A percentile compares a stretch with the other conserved stretches of the same genome.
phyloP scores from a whole-genome alignment of 2,329 filamentous ascomycete species.

The Penicillium sp. region DNA sequence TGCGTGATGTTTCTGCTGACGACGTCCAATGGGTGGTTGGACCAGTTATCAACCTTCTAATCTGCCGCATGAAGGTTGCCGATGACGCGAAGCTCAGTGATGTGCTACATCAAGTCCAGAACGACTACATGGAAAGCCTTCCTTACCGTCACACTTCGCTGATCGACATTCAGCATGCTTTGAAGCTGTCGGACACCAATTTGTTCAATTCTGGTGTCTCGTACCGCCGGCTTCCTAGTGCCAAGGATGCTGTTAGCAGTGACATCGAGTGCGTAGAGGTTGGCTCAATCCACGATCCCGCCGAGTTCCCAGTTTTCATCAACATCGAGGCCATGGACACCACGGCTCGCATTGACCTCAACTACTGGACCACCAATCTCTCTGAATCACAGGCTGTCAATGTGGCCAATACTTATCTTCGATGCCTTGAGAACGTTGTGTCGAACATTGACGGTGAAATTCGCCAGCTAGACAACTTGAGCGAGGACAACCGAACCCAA shows the following conservation, averaged over 20 bases:
- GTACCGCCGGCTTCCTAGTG: constrained; percentile 42
- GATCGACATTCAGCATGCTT: constrained; percentile 48
- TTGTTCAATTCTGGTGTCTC: constrained; percentile 52
- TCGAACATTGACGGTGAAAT: constrained; percentile 34
- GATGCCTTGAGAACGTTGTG: constrained; percentile 39
- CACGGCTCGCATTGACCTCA: constrained; percentile 37
- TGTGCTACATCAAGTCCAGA: constrained; percentile 43
- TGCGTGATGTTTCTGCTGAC: constrained; percentile 42
- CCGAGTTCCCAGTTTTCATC: constrained; percentile 48
- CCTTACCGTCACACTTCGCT: constrained; percentile 45
- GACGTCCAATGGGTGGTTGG: constrained; percentile 46
- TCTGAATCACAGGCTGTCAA: constrained; percentile 40
- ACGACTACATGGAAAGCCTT: constrained; percentile 48
- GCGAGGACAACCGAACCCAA: constrained; percentile 32
- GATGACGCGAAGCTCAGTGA: constrained; percentile 34
- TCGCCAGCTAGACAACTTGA: constrained; percentile 38
- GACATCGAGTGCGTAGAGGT: constrained; percentile 40
- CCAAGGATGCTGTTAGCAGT: constrained; percentile 22
- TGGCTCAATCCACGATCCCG: constrained; percentile 46
- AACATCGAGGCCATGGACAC: constrained; percentile 49
- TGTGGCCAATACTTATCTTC: constrained; percentile 39
- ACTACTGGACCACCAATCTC: constrained; percentile 43
- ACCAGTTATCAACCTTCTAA: constrained; percentile 47
- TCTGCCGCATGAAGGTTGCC: constrained; percentile 43
- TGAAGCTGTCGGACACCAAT: constrained; percentile 37